phyloP scores from a whole-genome alignment of 2,329 filamentous ascomycete species.

The Phaeosphaeriaceae sp. region DNA sequence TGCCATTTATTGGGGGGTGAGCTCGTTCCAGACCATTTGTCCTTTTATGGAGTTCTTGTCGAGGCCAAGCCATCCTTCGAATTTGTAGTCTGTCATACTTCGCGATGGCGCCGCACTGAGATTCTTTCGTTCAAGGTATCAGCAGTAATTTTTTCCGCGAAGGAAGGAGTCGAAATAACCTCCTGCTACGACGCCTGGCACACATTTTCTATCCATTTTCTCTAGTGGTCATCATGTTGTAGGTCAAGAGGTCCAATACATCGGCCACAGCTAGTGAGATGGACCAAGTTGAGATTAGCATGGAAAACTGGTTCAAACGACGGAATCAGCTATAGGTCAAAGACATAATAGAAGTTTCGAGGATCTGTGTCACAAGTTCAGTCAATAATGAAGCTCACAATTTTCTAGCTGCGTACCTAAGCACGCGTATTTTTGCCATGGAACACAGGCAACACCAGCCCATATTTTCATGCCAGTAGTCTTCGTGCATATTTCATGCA shows the following conservation, averaged over 20 bases:
- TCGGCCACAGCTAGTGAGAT: neutral
- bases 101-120: too few relatives aligned
- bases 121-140: too few relatives aligned
- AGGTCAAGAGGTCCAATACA: neutral
- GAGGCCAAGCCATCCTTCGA: too few relatives aligned
- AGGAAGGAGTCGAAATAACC: too few relatives aligned
- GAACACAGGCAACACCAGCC: neutral
- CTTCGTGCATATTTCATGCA: neutral
- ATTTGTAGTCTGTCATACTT: too few relatives aligned
- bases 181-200: too few relatives aligned
- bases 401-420: neutral
- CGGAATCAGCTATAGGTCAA: neutral
- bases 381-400: neutral
- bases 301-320: neutral
- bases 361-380: neutral
- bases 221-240: neutral
- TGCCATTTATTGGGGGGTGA: too few relatives aligned
- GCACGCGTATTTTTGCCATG: neutral
- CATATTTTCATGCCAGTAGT: neutral
- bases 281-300: neutral
- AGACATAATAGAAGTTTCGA: neutral
- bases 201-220: neutral
- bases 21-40: too few relatives aligned
- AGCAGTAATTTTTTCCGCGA: too few relatives aligned
- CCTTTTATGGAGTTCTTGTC: too few relatives aligned